A percentile compares a stretch with the other conserved stretches of the same genome.
Conservation (phyloP, 176 grass and related monocot species). For the Leersia perrieri region DNA sequence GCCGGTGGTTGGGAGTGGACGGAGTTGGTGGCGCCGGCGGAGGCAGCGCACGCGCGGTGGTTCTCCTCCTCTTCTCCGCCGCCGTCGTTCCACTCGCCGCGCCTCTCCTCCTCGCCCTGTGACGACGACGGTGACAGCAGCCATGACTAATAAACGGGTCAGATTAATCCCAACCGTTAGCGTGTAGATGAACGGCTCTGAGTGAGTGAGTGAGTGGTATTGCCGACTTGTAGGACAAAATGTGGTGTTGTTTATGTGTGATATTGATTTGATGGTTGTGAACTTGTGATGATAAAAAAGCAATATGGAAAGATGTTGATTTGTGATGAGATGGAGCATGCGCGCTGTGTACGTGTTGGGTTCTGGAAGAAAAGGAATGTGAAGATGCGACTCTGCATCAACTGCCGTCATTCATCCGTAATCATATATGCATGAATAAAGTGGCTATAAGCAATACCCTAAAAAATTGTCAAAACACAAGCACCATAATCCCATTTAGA, state of each 20-base stretch:
- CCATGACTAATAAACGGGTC: background rate
- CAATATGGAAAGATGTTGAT: background rate
- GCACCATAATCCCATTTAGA: too few relatives aligned
- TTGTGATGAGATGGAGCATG: background rate
- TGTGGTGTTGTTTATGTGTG: background rate
- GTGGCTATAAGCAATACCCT: too few relatives aligned
- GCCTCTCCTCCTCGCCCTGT: constrained; percentile 10
- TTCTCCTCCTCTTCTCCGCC: background rate
- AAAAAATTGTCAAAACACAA: too few relatives aligned
- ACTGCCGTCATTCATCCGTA: background rate
- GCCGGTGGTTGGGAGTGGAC: constrained; percentile 46
- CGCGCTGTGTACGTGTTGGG: background rate
- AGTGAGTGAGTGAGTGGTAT: background rate
- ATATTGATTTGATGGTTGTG: background rate
- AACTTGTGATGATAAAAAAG: background rate
- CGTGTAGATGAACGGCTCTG: background rate
- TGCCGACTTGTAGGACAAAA: constrained; percentile 9
- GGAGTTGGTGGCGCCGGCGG: constrained; percentile 23
- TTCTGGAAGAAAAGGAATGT: background rate
- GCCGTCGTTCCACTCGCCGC: constrained; percentile 12
- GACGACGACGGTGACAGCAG: too few relatives aligned
- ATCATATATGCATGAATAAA: background rate
- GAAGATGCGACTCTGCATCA: background rate
- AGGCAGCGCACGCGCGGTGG: constrained; percentile 31
- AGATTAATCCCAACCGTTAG: background rate